Percentiles rank a stretch among this genome's conserved stretches.
phyloP scores from a whole-genome alignment of 75 land plant species.

The Pinus taeda region DNA sequence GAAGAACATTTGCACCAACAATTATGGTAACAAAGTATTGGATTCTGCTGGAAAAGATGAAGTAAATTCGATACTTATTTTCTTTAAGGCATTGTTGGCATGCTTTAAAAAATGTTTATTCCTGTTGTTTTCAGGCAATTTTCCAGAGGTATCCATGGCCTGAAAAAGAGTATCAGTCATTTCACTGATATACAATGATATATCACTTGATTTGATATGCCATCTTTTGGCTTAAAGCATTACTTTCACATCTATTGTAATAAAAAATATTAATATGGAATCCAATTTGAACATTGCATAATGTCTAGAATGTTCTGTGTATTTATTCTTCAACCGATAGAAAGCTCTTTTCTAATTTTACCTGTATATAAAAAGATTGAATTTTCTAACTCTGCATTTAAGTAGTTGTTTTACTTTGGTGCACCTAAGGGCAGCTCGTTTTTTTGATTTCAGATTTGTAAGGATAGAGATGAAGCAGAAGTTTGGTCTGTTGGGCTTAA shows the following conservation, averaged over 20 bases:
- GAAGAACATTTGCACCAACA: not conserved
- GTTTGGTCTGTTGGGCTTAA: constrained; percentile 96
- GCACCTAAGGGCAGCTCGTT: constrained; percentile 7
- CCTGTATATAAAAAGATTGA: not conserved
- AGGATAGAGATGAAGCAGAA: constrained; percentile 99
- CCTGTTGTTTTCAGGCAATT: constrained; percentile 59
- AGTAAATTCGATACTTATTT: not conserved
- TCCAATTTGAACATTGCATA: not conserved
- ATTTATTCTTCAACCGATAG: not conserved
- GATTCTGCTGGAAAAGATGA: not conserved
- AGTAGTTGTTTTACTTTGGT: not conserved
- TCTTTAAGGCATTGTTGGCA: not conserved
- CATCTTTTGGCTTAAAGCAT: not conserved
- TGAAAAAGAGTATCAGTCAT: constrained; percentile 96
- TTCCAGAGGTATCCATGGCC: constrained; percentile 96
- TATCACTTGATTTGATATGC: constrained; percentile 93
- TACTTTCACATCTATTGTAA: not conserved
- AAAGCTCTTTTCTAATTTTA: not conserved
- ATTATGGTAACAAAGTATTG: not conserved
- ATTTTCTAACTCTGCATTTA: not conserved
- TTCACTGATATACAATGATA: constrained; percentile 82
- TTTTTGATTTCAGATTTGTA: constrained; percentile 69
- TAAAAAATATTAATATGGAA: not conserved
- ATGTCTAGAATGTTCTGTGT: not conserved
- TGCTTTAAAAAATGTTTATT: not conserved